Evolutionary conservation across 768 basidiomycete genomes (phyloP), one percentile per base, ranked within the genome.

Genomic region (Leccinum obscurum): DNA sequence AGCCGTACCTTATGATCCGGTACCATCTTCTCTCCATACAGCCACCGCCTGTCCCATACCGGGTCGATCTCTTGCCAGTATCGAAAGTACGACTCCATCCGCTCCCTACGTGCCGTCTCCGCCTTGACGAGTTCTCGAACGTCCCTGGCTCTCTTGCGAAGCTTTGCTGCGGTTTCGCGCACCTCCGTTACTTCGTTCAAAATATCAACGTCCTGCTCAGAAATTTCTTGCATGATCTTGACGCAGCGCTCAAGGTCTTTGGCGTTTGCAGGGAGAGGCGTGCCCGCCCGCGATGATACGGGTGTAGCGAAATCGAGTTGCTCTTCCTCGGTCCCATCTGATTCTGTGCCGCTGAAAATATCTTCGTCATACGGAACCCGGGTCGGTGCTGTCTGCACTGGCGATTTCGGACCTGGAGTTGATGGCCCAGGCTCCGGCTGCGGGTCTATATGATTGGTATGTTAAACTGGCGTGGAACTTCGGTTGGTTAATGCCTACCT

Each of bases 51-150:
- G 39, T 65, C 62, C 70, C 74, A 71, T 4, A 5, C 52, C 2
- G 65, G 63, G 13, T 64, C 60, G 5, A 62, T 66, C 28, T 75
- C 61, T 28, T 64, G 62, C 70, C 74, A 75, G 35, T 72, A 66
- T 32, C 58, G 56, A 39, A 69, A 75, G 26, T 64, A 74, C 8
- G 60, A 32, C 20, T 73, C 66, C 64, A 75, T 67, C 14, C 73
- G 59, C 49, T 66, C 66, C 54, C 70, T 59, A 14, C 73, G 62
- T 15, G 62, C 70, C 30, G 14, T 57, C 57, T 73, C 70, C 0
- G 63, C 68, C 52, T 65, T 64, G 1, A 64, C 63, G 8, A 69
- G 61, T 4, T 67, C 65, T 10, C 72, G 68, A 26, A 67, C 44
- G n/a, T 67, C 64, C 48, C 64, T 63, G 10, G 63, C 70, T 39